Base-by-base conservation (phyloP, 306 rosid genomes). In the Dalbergia cultrata region DNA sequence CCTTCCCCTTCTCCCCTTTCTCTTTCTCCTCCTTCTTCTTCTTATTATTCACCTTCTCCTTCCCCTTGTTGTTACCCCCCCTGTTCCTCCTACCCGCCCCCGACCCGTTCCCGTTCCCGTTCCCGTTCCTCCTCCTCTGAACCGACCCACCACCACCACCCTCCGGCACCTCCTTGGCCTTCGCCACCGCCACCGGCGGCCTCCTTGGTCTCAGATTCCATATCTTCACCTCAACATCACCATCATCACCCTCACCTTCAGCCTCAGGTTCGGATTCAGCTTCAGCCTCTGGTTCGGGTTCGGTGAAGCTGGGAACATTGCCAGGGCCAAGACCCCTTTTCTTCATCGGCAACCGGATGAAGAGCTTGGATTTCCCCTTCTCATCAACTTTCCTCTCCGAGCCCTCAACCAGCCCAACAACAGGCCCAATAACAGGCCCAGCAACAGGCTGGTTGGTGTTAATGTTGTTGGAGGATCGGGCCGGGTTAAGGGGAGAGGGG, bases 191-290 rank as follows among this genome's bases (percentile, higher is more conserved):
- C 56, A 22, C 14, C 78, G 13, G 9, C 78, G n/a, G 9, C 35
- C 12, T 72, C 26, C 64, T 34, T 1, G 76, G 76, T 52, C 76
- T 72, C 49, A 54, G 8, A 3, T 72, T 54, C 76, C 76, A 72
- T 0, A 33, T 34, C 34, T 53, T 71, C 45, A 22, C 56, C 11
- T 0, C 13, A 3, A 1, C 26, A 13, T 1, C 6, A 13, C 6
- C 43, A 5, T 9, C 43, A 11, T 31, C 44, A 12, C 5, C 58
- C 13, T 68, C 73, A 17, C 8, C 47, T 1, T 63, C 21, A 33
- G 19, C 47, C 8, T 16, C 47, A 63, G 9, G 45, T 3, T 35
- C 19, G 1, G 4, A 12, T 39, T 31, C 18, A n/a, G 22, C 19
- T 18, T 53, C 59, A 5, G 21, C 59, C 4, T 53, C 19, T 1